These are phyloP conservation scores for Penicillium thymicola DNA, from an alignment of 2,329 filamentous ascomycete genomes.

Conservation along the genomic window DNA sequence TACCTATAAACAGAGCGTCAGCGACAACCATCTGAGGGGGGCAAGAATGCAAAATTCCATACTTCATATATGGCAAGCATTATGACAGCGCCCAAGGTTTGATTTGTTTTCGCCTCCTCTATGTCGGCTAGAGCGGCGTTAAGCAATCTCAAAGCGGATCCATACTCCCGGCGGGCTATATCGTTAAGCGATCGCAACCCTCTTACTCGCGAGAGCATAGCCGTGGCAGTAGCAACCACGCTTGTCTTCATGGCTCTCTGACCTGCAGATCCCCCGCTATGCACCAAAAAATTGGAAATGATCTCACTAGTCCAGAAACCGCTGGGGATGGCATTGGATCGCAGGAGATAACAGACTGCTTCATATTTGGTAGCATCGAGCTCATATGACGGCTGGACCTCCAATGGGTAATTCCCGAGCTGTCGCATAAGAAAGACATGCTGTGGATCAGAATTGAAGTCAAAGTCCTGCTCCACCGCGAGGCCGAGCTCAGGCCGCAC, in stretches of 20 bases:
- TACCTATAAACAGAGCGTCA: slow-evolving; percentile 24
- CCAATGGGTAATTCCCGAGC: slow-evolving; percentile 15
- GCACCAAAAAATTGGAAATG: slow-evolving; percentile 21
- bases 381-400: slow-evolving; percentile 24
- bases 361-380: slow-evolving; percentile 28
- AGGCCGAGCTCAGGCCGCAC: slow-evolving; percentile 3
- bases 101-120: slow-evolving; percentile 37
- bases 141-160: slow-evolving; percentile 49
- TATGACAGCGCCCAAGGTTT: slow-evolving; percentile 54
- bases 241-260: slow-evolving; percentile 42
- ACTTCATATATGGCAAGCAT: slow-evolving; percentile 63
- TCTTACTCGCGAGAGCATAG: slow-evolving; percentile 55
- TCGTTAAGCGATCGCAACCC: slow-evolving; percentile 48
- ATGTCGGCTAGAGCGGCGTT: slow-evolving; percentile 33
- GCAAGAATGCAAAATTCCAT: slow-evolving; percentile 13
- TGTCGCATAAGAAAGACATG: slow-evolving; percentile 15
- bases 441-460: slow-evolving; percentile 22
- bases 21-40: not conserved
- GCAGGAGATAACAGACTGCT: slow-evolving; percentile 37
- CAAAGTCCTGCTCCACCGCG: slow-evolving; percentile 11
- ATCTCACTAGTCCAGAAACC: slow-evolving; percentile 26
- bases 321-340: slow-evolving; percentile 33
- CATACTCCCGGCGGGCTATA: slow-evolving; percentile 54
- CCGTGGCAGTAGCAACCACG: slow-evolving; percentile 58
- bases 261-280: slow-evolving; percentile 21